Conservation (phyloP, 1,284 basidiomycete genomes). For the Apiotrichum gracile region DNA sequence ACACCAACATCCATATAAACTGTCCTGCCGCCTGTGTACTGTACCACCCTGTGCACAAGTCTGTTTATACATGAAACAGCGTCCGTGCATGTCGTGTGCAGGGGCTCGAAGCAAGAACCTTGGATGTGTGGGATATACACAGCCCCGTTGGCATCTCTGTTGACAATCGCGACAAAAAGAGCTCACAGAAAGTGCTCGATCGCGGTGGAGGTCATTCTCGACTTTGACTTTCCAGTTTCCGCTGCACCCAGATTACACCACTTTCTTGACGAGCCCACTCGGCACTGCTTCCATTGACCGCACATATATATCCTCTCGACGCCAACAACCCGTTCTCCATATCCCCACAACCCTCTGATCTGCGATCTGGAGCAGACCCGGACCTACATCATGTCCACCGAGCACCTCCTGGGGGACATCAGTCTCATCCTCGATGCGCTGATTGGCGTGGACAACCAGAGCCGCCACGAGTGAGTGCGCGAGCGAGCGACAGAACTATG, state of each 20-base stretch:
- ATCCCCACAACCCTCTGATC: too few relatives aligned
- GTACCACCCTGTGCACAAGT: too few relatives aligned
- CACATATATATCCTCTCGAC: not conserved
- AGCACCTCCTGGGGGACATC: slow-evolving; percentile 39
- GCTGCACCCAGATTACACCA: too few relatives aligned
- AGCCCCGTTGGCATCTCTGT: too few relatives aligned
- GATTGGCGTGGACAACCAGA: slow-evolving; percentile 27
- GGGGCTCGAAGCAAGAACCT: too few relatives aligned
- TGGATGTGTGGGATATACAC: too few relatives aligned
- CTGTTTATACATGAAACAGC: too few relatives aligned
- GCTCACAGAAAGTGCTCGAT: not conserved
- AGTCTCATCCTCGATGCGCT: slow-evolving; percentile 34
- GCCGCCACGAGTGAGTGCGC: slow-evolving; percentile 29
- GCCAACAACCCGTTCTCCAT: not conserved
- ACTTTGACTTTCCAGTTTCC: not conserved
- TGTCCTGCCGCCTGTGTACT: too few relatives aligned
- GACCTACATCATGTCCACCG: slow-evolving; percentile 27
- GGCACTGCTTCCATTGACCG: not conserved
- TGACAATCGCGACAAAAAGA: not conserved
- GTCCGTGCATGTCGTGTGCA: too few relatives aligned
- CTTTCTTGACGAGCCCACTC: too few relatives aligned
- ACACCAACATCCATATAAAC: too few relatives aligned
- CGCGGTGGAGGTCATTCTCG: not conserved
- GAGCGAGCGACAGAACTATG: not conserved
- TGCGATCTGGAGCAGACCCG: too few relatives aligned